These are phyloP conservation scores for Quercus phellos DNA, from an alignment of 331 rosid species.

Conservation along the genomic window DNA sequence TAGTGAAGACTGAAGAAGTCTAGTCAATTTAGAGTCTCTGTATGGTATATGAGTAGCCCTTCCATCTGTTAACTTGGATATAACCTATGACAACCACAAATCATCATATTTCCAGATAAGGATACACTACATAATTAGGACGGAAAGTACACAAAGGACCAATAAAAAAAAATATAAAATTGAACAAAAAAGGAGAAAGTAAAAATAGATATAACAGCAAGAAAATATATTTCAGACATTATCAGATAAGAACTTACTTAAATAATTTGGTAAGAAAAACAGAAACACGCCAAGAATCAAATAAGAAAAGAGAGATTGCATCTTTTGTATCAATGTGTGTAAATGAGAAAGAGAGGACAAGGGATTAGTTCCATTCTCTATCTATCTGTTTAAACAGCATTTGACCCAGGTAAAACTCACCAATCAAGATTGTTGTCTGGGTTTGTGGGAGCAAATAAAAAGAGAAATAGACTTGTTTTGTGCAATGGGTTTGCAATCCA, in stretches of 20 bases:
- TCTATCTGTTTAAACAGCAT: background rate
- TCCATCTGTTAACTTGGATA: constrained; percentile 89
- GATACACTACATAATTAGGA: background rate
- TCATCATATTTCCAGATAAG: background rate
- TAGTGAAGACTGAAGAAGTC: constrained; percentile 91
- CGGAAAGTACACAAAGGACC: background rate
- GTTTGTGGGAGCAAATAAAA: background rate
- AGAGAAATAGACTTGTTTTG: background rate
- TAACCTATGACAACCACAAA: constrained; percentile 53
- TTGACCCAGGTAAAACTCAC: background rate
- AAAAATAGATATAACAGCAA: background rate
- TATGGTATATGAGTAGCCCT: constrained; percentile 90
- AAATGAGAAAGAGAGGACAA: background rate
- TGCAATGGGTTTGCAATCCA: background rate
- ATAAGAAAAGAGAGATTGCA: background rate
- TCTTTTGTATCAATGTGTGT: background rate
- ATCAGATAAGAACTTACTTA: background rate
- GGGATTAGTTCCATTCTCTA: background rate
- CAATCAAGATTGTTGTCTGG: background rate
- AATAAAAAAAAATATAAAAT: background rate
- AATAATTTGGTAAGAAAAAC: background rate
- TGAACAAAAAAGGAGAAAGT: background rate
- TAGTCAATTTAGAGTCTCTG: constrained; percentile 93
- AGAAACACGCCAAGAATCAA: background rate
- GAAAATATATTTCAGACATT: background rate